Percentiles rank a stretch among this genome's conserved stretches.
Conservation (phyloP, 83 land plant genomes). For the Larix sibirica region DNA sequence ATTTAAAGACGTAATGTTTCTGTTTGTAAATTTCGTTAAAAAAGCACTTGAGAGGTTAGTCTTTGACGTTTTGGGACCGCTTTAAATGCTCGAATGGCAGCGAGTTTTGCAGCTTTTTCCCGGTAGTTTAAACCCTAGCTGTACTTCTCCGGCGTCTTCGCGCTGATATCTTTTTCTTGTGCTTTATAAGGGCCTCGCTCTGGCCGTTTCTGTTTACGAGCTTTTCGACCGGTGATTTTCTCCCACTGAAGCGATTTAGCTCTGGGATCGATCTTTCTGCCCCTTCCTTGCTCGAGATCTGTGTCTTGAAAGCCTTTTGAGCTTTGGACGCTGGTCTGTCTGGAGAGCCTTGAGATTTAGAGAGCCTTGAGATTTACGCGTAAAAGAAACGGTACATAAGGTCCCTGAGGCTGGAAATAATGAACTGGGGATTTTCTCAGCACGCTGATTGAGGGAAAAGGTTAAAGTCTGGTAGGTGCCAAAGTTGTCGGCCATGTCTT, state of each 20-base stretch:
- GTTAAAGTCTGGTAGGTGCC: too few relatives aligned
- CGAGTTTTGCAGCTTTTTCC: background rate
- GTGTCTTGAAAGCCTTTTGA: background rate
- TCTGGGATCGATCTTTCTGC: background rate
- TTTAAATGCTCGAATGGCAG: background rate
- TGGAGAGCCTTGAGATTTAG: background rate
- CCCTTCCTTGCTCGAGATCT: background rate
- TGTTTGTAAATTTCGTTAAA: background rate
- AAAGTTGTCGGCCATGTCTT: constrained; percentile 42
- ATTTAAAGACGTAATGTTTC: background rate
- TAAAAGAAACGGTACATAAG: background rate
- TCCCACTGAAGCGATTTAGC: background rate
- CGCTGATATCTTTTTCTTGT: background rate
- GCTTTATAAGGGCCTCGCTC: background rate
- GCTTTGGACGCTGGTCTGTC: background rate
- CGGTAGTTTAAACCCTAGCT: constrained; percentile 12
- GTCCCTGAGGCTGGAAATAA: background rate
- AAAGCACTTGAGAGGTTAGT: background rate
- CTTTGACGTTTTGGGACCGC: background rate
- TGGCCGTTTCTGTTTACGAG: background rate
- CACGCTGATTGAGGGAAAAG: too few relatives aligned
- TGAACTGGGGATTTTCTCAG: background rate
- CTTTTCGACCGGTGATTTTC: constrained; percentile 3
- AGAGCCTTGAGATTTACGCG: background rate
- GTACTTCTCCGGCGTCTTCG: background rate